phyloP scores from a whole-genome alignment of 2,329 filamentous ascomycete genomes.

The Penicillium sp. region DNA sequence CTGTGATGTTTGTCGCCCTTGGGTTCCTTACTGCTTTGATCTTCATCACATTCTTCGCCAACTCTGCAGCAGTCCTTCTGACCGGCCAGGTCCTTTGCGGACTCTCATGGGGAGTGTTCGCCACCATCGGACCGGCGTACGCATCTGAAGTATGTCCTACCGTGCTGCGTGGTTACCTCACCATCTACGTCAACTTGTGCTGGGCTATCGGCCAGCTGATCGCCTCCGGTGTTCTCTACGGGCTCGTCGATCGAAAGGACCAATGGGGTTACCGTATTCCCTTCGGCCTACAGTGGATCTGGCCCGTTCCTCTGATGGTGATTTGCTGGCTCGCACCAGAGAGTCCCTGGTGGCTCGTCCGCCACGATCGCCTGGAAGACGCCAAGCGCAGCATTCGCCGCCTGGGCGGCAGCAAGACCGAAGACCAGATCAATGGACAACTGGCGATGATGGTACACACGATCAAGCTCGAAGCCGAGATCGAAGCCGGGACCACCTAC shows the following conservation, averaged over 20 bases:
- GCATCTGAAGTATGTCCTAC: slow-evolving; percentile 32
- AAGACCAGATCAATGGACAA: slow-evolving; percentile 24
- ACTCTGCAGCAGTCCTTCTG: slow-evolving; percentile 45
- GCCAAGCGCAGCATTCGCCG: slow-evolving; percentile 22
- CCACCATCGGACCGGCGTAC: slow-evolving; percentile 29
- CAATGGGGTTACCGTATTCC: slow-evolving; percentile 43
- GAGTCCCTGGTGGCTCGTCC: slow-evolving; percentile 30
- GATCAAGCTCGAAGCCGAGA: slow-evolving; percentile 34
- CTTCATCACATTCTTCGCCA: slow-evolving; percentile 53
- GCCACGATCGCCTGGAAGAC: slow-evolving; percentile 25
- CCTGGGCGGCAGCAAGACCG: slow-evolving; percentile 24
- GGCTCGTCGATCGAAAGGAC: slow-evolving; percentile 30
- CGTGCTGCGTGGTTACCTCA: slow-evolving; percentile 33
- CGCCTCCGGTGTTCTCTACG: slow-evolving; percentile 32
- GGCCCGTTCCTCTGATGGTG: slow-evolving; percentile 26
- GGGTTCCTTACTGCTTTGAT: slow-evolving; percentile 46
- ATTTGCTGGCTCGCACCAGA: slow-evolving; percentile 28
- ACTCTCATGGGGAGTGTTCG: slow-evolving; percentile 40
- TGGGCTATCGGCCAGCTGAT: slow-evolving; percentile 38
- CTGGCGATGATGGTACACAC: slow-evolving; percentile 43
- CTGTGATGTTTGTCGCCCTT: slow-evolving; percentile 47
- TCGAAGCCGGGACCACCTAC: slow-evolving; percentile 31
- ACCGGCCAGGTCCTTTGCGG: slow-evolving; percentile 51
- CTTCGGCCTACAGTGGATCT: slow-evolving; percentile 34
- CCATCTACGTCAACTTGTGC: slow-evolving; percentile 42